Percentiles rank a stretch among this genome's conserved stretches.
phyloP scores from a whole-genome alignment of 768 basidiomycete species.

The Pleurotus citrinopileatus region DNA sequence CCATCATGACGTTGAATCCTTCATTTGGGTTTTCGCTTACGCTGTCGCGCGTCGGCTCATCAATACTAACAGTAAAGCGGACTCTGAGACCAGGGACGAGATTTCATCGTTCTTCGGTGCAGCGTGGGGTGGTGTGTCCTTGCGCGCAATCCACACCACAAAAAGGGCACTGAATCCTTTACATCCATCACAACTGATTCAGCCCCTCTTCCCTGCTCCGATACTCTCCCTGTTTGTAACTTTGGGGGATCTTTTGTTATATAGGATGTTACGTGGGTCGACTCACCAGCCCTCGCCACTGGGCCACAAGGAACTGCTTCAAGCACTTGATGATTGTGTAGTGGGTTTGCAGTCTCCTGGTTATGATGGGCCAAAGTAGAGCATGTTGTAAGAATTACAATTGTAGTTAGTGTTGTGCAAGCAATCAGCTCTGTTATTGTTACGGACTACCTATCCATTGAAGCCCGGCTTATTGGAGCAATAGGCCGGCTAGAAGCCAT shows the following conservation, averaged over 20 bases:
- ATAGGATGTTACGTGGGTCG: too few species aligned
- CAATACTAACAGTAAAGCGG: not conserved
- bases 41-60: not conserved
- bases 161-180: not conserved
- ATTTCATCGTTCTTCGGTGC: not conserved
- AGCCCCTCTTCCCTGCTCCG: not conserved
- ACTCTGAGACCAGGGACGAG: not conserved
- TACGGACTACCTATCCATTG: too few species aligned
- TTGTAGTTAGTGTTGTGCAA: too few species aligned
- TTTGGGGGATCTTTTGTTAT: too few species aligned
- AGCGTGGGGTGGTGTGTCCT: not conserved
- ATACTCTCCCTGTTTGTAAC: not conserved
- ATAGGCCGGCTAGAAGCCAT: too few species aligned
- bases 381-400: too few species aligned
- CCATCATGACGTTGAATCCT: constrained; percentile 10
- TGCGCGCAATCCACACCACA: not conserved
- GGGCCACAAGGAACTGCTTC: not conserved
- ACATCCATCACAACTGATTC: not conserved
- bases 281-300: not conserved
- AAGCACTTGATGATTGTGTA: not conserved
- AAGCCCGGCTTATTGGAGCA: too few species aligned
- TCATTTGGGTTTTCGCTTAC: constrained; percentile 10
- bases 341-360: not conserved
- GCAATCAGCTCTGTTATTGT: too few species aligned
- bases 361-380: not conserved